Evolutionary conservation across 768 basidiomycete species (phyloP), one percentile per base, ranked within the genome.

Genomic region (Suillus occidentalis): DNA sequence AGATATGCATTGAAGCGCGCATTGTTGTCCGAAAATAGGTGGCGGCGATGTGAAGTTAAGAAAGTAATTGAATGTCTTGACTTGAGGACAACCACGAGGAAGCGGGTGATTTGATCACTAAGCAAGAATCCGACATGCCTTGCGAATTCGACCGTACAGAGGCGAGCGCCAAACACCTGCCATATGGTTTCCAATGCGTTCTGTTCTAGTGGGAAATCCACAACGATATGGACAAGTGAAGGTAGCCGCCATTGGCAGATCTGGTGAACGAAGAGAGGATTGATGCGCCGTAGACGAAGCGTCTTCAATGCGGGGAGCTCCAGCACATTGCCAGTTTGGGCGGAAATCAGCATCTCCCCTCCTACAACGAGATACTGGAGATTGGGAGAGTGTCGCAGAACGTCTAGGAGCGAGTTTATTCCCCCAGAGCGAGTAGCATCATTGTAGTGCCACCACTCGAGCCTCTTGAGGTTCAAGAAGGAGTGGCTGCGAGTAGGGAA

Each of bases 401-500:
- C 85, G 60, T 82, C 75, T 3, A 72, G 70, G 49, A 91, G 76
- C 8, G 84, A 86, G 73, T 90, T 90, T 65, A 90, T 85, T 7
- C 89, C 89, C 2, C 88, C 88, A 20, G 85, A 81, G 53, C 85
- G 81, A 45, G 85, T 83, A 25, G 89, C 88, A 72, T 75, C 72
- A 65, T 73, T 77, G 67, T 84, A 73, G 69, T 89, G 83, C 86
- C 87, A 89, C 88, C 88, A 90, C 58, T 90, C 88, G 37, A 91
- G 80, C 34, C 88, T 84, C 52, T 82, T 83, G 47, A 91, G 78
- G 25, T 83, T 83, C 25, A 79, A 76, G 16, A 89, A 67, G 4
- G 81, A 71, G 4, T 86, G 73, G 62, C 75, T 78, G 16, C 79
- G 79, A 12, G 82, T 80, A 63, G 85, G 84, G 70, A 83, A 86